These are phyloP conservation scores for Datisca glomerata DNA, from an alignment of 306 rosid species.

Conservation along the genomic window DNA sequence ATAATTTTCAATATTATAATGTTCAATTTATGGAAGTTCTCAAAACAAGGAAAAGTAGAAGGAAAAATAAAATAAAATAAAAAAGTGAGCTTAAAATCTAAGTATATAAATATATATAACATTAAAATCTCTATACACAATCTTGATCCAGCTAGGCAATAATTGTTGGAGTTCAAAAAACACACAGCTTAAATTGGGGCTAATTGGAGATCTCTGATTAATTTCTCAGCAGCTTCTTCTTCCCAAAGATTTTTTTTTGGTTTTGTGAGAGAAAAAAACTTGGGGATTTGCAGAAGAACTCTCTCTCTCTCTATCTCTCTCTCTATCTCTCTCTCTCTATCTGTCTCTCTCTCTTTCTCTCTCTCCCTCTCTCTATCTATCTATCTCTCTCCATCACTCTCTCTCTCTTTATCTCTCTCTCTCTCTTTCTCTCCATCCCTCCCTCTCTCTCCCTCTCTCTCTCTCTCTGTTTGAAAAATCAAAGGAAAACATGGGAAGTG, in stretches of 20 bases:
- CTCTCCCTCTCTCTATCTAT: not conserved
- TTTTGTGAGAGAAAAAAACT: slow-evolving; percentile 7
- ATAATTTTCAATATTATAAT: slow-evolving; percentile 14
- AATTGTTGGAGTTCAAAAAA: slow-evolving; percentile 34
- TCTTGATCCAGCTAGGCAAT: slow-evolving; percentile 99
- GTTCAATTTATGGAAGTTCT: slow-evolving; percentile 25
- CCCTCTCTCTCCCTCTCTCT: slow-evolving; percentile 1
- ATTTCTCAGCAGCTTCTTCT: slow-evolving; percentile 23
- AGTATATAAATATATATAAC: slow-evolving; percentile 34
- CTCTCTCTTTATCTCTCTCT: slow-evolving; percentile 7
- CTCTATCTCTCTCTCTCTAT: slow-evolving; percentile 9
- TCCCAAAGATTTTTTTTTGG: not conserved
- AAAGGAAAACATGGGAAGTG: slow-evolving; percentile 38
- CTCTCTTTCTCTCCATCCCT: slow-evolving; percentile 8
- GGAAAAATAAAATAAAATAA: slow-evolving; percentile 11
- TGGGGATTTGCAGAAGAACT: slow-evolving; percentile 35
- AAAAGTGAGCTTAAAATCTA: slow-evolving; percentile 63
- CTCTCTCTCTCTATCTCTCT: slow-evolving; percentile 9
- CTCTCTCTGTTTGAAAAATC: not conserved
- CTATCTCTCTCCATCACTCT: slow-evolving; percentile 3
- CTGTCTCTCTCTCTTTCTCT: slow-evolving; percentile 4
- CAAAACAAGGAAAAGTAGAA: slow-evolving; percentile 22
- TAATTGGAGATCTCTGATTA: slow-evolving; percentile 49
- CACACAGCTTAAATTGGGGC: slow-evolving; percentile 41
- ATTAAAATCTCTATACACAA: slow-evolving; percentile 69